Evolutionary conservation across 2,329 filamentous ascomycete species (phyloP).

Genomic region (Pseudocercospora cruenta): DNA sequence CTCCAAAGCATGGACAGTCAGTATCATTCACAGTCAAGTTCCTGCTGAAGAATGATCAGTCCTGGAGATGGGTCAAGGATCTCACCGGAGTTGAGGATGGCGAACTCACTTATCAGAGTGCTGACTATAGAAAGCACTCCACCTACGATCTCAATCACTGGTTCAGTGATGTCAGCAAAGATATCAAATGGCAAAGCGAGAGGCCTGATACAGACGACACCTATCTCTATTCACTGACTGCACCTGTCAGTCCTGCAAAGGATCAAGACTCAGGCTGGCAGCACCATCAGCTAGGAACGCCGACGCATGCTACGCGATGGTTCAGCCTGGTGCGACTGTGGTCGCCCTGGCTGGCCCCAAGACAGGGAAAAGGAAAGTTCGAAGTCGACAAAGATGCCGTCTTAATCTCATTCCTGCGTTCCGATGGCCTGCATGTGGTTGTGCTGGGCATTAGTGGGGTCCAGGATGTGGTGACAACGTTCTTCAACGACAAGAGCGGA

Average conservation of each 20-base stretch:
- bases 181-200: conserved; percentile 58
- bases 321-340: conserved; percentile 80
- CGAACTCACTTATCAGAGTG: conserved; percentile 57
- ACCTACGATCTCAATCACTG: conserved; percentile 56
- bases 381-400: conserved; percentile 76
- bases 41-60: conserved; percentile 53
- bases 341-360: conserved; percentile 84
- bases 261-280: conserved; percentile 62
- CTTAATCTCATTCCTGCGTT: conserved; percentile 74
- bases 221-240: conserved; percentile 69
- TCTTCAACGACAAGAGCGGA: conserved; percentile 68
- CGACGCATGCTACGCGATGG: conserved; percentile 70
- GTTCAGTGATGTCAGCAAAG: conserved; percentile 61
- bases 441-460: conserved; percentile 77
- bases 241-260: conserved; percentile 58
- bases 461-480: conserved; percentile 68
- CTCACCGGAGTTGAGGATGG: conserved; percentile 67
- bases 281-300: conserved; percentile 63
- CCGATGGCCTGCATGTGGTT: conserved; percentile 73
- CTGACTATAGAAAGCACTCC: conserved; percentile 35
- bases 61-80: conserved; percentile 74
- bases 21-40: conserved; percentile 74
- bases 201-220: conserved; percentile 70
- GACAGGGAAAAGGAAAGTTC: conserved; percentile 73
- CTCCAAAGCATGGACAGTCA: conserved; percentile 50